Percentiles rank a stretch among this genome's conserved stretches.
These are phyloP conservation scores for Pseudocercospora macadamiae DNA, from an alignment of 2,329 filamentous ascomycete genomes.

Conservation along the genomic window DNA sequence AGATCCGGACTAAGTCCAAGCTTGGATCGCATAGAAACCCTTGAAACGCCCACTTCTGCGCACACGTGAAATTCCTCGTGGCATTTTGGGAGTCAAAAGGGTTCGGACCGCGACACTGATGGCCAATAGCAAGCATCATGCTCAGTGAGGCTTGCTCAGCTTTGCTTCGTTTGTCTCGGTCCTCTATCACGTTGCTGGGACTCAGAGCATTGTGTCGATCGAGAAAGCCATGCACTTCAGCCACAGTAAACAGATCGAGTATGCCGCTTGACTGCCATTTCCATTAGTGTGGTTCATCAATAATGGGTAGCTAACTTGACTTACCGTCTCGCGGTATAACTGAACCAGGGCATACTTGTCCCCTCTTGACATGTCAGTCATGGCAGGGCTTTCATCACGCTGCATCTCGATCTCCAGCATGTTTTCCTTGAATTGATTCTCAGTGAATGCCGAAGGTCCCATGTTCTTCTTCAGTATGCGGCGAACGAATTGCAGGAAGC, in stretches of 20 bases:
- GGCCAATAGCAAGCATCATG: conserved; percentile 58
- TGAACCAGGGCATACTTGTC: conserved; percentile 38
- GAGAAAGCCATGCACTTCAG: conserved; percentile 30
- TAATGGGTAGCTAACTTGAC: conserved; percentile 28
- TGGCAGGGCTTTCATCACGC: conserved; percentile 21
- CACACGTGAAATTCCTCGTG: conserved; percentile 51
- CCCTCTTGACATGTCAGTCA: conserved; percentile 38
- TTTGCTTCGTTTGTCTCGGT: conserved; percentile 36
- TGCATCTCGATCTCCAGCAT: conserved; percentile 54
- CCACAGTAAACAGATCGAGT: conserved; percentile 41
- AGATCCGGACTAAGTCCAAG: conserved; percentile 55
- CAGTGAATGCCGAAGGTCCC: conserved; percentile 58
- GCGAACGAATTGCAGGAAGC: conserved; percentile 59
- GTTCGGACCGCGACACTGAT: conserved; percentile 45
- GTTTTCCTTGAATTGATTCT: conserved; percentile 54
- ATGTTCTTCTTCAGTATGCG: conserved; percentile 54
- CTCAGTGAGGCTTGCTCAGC: conserved; percentile 38
- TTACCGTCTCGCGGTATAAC: conserved; percentile 40
- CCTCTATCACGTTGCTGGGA: conserved; percentile 23
- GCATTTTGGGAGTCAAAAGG: conserved; percentile 31
- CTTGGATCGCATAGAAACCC: conserved; percentile 59
- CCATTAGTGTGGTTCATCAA: conserved; percentile 25
- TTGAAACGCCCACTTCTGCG: conserved; percentile 53
- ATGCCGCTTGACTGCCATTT: conserved; percentile 46
- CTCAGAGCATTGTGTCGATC: conserved; percentile 25